Evolutionary conservation across 2,329 filamentous ascomycete genomes (phyloP).

Genomic region (Mycosphaerella sp.): DNA sequence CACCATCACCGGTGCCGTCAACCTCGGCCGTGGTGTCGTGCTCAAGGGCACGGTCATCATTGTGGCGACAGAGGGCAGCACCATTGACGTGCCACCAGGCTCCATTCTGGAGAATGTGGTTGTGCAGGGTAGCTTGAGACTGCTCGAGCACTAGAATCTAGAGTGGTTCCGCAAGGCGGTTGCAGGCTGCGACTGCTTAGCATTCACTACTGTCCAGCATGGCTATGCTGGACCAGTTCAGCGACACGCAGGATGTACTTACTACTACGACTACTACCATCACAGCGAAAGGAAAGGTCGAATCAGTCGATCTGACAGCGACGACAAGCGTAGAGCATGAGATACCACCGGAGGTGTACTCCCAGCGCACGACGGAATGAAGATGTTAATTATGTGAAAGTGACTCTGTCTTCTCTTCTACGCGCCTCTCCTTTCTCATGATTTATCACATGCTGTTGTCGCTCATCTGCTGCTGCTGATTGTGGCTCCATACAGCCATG

Average conservation of each 20-base stretch:
- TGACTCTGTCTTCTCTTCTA: not conserved
- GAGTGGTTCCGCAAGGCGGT: slow-evolving; percentile 10
- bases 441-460: too few species aligned
- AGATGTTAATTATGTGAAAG: slow-evolving; percentile 4
- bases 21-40: slow-evolving; percentile 89
- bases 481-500: not conserved
- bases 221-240: slow-evolving; percentile 3
- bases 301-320: slow-evolving; percentile 13
- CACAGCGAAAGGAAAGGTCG: slow-evolving; percentile 9
- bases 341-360: slow-evolving; percentile 9
- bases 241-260: slow-evolving; percentile 10
- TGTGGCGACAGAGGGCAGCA: slow-evolving; percentile 93
- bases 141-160: slow-evolving; percentile 60
- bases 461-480: not conserved
- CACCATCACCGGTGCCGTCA: slow-evolving; percentile 95
- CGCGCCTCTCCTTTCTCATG: not conserved
- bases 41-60: slow-evolving; percentile 99
- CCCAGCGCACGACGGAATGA: slow-evolving; percentile 9
- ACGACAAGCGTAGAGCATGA: slow-evolving; percentile 8
- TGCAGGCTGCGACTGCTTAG: not conserved
- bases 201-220: not conserved
- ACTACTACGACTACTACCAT: not conserved
- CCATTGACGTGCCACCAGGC: slow-evolving; percentile 94
- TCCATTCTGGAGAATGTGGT: slow-evolving; percentile 98
- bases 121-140: slow-evolving; percentile 87